These are phyloP conservation scores for Takashimella tepidaria DNA, from an alignment of 1,284 basidiomycete genomes.

Conservation along the genomic window DNA sequence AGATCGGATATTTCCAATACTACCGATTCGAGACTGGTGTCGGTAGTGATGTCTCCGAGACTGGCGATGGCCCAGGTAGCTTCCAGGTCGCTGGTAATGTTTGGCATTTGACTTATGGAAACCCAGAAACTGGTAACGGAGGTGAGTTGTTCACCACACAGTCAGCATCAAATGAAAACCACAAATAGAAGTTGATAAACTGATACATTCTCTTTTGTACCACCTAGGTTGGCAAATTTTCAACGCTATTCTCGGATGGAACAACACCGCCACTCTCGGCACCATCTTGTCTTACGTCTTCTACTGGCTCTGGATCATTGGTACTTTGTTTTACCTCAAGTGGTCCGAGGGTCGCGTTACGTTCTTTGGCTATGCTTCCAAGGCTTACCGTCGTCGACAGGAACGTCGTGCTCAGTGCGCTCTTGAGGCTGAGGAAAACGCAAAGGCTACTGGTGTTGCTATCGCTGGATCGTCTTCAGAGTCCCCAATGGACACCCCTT, in stretches of 20 bases:
- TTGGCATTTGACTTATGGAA: conserved; percentile 71
- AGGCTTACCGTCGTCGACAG: not conserved
- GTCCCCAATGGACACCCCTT: not conserved
- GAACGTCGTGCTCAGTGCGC: not conserved
- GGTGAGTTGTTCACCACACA: conserved; percentile 6
- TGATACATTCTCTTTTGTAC: not conserved
- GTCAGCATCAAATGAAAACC: no score
- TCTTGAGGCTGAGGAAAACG: conserved; percentile 1
- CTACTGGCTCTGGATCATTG: conserved; percentile 71
- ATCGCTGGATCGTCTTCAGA: not conserved
- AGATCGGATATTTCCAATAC: conserved; percentile 61
- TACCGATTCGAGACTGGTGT: conserved; percentile 54
- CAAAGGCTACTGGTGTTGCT: not conserved
- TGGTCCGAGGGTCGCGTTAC: conserved; percentile 53
- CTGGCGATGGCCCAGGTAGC: conserved; percentile 49
- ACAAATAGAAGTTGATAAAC: conserved; percentile 22
- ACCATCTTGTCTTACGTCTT: conserved; percentile 67
- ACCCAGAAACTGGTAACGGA: conserved; percentile 57
- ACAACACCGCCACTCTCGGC: conserved; percentile 55
- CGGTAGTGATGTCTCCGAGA: conserved; percentile 70
- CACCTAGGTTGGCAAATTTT: conserved; percentile 45
- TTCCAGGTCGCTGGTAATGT: conserved; percentile 74
- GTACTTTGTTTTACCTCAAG: conserved; percentile 63
- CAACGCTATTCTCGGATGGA: conserved; percentile 49
- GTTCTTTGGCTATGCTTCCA: conserved; percentile 33